Conservation (phyloP, 768 basidiomycete genomes). For the Bullera alba region DNA sequence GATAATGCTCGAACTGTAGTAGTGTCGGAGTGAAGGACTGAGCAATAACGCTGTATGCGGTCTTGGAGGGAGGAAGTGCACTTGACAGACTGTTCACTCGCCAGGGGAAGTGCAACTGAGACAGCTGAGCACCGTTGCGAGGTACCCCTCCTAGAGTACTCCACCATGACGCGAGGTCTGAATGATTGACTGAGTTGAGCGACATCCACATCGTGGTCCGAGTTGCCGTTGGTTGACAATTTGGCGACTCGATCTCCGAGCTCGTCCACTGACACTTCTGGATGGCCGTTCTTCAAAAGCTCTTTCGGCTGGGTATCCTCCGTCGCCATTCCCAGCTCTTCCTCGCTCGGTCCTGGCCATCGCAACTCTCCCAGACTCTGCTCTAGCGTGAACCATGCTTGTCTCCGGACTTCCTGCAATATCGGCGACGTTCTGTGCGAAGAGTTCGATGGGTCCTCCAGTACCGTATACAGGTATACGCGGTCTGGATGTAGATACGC, state of each 20-base stretch:
- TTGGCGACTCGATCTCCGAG: background rate
- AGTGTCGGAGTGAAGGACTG: conserved; percentile 12
- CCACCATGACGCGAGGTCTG: background rate
- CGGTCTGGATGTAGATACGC: conserved; percentile 35
- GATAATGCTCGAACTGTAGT: conserved; percentile 20
- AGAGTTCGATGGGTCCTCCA: conserved; percentile 36
- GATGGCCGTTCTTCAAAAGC: background rate
- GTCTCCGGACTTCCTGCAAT: conserved; percentile 16
- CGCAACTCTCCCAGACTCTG: conserved; percentile 28
- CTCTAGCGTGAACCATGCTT: conserved; percentile 30
- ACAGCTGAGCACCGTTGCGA: conserved; percentile 7
- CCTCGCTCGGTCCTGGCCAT: conserved; percentile 10
- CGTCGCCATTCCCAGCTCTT: conserved; percentile 1
- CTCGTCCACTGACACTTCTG: background rate
- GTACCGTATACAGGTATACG: conserved; percentile 28
- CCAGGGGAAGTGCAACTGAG: background rate
- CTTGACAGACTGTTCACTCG: conserved; percentile 1
- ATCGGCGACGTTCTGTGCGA: conserved; percentile 19
- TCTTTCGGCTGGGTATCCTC: background rate
- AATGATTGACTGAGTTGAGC: background rate
- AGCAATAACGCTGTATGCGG: conserved; percentile 25
- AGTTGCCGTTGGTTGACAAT: no score
- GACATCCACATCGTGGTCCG: no score
- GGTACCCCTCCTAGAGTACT: background rate
- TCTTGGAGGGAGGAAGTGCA: conserved; percentile 8